Conservation (phyloP, 179 eudicot genomes). For the Spinacia oleracea region DNA sequence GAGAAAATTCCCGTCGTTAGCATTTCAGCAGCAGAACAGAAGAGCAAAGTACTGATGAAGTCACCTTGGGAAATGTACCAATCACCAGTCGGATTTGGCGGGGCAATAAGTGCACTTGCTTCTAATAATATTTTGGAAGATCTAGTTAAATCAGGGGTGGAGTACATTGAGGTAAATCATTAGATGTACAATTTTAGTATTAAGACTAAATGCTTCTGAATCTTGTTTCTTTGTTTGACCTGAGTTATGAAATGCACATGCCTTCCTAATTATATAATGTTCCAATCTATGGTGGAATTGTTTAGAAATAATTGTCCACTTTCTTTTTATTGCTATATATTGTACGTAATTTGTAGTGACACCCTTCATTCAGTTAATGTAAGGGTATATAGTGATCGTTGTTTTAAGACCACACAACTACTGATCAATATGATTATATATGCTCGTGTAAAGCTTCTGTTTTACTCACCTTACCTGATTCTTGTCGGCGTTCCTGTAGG, state of each 20-base stretch:
- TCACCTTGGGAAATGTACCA: constrained; percentile 92
- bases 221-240: background rate
- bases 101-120: constrained; percentile 57
- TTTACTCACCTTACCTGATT: background rate
- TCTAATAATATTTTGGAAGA: constrained; percentile 54
- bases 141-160: constrained; percentile 58
- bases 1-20: constrained; percentile 82
- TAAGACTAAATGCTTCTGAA: background rate
- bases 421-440: background rate
- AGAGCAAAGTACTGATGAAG: constrained; percentile 77
- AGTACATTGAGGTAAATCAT: constrained; percentile 70
- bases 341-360: background rate
- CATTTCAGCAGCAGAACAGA: constrained; percentile 47
- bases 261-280: background rate
- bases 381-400: background rate
- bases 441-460: background rate
- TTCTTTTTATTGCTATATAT: background rate
- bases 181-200: background rate
- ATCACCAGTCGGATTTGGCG: constrained; percentile 79
- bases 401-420: background rate
- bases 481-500: constrained; percentile 32
- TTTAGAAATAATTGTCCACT: background rate
- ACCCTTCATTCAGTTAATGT: background rate
- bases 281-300: background rate
- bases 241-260: background rate